Evolutionary conservation across 495 filamentous ascomycete species (phyloP).

Genomic region (Aspergillus affinis): DNA sequence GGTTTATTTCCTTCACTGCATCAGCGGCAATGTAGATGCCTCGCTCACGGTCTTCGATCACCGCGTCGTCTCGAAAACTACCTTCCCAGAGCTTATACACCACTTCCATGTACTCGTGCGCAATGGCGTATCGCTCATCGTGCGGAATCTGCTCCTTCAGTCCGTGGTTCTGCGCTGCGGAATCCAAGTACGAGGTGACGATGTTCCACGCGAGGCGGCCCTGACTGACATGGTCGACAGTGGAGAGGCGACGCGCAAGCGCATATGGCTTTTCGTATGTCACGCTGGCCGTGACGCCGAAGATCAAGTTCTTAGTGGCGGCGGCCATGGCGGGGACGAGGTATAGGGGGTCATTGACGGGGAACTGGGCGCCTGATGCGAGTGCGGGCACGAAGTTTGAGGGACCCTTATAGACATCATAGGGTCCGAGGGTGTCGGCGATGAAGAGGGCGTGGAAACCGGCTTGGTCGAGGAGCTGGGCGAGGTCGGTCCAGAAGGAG

Average conservation of each 20-base stretch:
- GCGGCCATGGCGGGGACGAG: slow-evolving; percentile 56
- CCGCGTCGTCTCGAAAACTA: slow-evolving; percentile 60
- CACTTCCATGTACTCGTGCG: slow-evolving; percentile 59
- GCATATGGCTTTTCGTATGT: slow-evolving; percentile 63
- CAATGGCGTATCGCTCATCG: slow-evolving; percentile 58
- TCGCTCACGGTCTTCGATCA: slow-evolving; percentile 45
- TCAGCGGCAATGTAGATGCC: slow-evolving; percentile 52
- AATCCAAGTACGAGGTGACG: slow-evolving; percentile 60
- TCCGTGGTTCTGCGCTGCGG: slow-evolving; percentile 55
- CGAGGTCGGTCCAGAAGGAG: slow-evolving; percentile 57
- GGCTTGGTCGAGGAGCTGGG: slow-evolving; percentile 55
- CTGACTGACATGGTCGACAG: slow-evolving; percentile 58
- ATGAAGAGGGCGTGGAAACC: slow-evolving; percentile 65
- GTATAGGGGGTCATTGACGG: slow-evolving; percentile 46
- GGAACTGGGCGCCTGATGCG: slow-evolving; percentile 32
- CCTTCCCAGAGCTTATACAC: slow-evolving; percentile 62
- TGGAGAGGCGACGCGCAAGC: slow-evolving; percentile 56
- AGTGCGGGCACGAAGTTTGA: slow-evolving; percentile 28
- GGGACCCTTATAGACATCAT: slow-evolving; percentile 37
- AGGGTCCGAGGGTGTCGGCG: slow-evolving; percentile 45
- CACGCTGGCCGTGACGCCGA: slow-evolving; percentile 50
- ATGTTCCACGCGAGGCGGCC: slow-evolving; percentile 61
- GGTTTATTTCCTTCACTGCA: slow-evolving; percentile 54
- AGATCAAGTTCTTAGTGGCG: slow-evolving; percentile 53
- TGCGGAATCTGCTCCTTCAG: slow-evolving; percentile 49